phyloP scores from a whole-genome alignment of 345 rosid genomes.

The Salix purpurea region DNA sequence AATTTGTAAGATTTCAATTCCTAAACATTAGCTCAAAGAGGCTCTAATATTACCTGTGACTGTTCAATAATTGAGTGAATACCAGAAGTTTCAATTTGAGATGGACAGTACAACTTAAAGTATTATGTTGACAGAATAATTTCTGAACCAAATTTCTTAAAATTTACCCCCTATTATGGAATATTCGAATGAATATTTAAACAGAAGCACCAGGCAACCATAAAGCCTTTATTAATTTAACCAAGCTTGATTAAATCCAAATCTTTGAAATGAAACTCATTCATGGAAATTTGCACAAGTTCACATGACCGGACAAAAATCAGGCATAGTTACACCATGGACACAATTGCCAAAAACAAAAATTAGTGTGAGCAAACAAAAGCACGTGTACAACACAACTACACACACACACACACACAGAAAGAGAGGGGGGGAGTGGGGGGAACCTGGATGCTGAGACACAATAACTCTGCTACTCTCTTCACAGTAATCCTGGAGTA shows the following conservation, averaged over 20 bases:
- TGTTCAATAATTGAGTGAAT: not conserved
- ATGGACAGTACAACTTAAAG: not conserved
- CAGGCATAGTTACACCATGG: not conserved
- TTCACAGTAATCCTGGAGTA: conserved; percentile 79
- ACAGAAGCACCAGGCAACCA: not conserved
- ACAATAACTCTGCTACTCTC: conserved; percentile 87
- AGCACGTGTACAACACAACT: not conserved
- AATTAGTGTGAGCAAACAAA: not conserved
- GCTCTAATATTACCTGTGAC: not conserved
- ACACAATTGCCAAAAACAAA: not conserved
- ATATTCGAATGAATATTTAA: too few species aligned
- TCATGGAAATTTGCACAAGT: not conserved
- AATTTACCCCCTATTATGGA: not conserved
- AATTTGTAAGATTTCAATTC: not conserved
- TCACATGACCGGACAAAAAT: not conserved
- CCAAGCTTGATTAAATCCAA: not conserved
- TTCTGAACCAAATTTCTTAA: not conserved
- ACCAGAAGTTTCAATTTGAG: not conserved
- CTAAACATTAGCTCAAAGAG: not conserved
- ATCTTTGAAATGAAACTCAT: not conserved
- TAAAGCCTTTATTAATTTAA: not conserved
- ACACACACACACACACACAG: not conserved
- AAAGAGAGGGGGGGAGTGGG: not conserved
- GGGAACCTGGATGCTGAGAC: conserved; percentile 70
- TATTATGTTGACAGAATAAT: not conserved